Evolutionary conservation across 108 stramenopile genomes (phyloP).

Genomic region (Fragilariopsis cylindrus): DNA sequence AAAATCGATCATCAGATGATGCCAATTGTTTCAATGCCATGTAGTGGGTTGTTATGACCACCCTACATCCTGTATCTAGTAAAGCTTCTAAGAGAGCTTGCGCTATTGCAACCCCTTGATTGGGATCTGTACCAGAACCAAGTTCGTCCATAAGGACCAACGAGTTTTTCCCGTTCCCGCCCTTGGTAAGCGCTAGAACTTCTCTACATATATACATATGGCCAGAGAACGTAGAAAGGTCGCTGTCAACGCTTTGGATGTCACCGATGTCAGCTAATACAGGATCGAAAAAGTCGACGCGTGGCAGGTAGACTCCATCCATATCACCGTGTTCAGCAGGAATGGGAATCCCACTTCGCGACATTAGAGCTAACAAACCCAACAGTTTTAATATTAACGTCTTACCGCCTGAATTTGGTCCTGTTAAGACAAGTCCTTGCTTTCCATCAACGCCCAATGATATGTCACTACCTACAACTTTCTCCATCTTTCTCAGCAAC

Average conservation of each 20-base stretch:
- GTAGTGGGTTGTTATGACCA: slow-evolving; percentile 94
- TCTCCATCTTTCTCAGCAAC: slow-evolving; percentile 63
- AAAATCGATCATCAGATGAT: slow-evolving; percentile 81
- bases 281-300: slow-evolving; percentile 86
- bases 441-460: slow-evolving; percentile 73
- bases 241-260: slow-evolving; percentile 89
- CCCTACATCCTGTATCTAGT: slow-evolving; percentile 80
- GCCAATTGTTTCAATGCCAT: slow-evolving; percentile 91
- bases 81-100: slow-evolving; percentile 91
- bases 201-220: slow-evolving; percentile 89
- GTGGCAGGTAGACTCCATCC: slow-evolving; percentile 41
- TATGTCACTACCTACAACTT: slow-evolving; percentile 87
- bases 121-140: slow-evolving; percentile 93
- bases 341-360: slow-evolving; percentile 86
- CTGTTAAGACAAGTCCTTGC: slow-evolving; percentile 87
- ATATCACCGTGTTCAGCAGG: slow-evolving; percentile 45
- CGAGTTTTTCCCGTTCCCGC: slow-evolving; percentile 50
- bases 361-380: slow-evolving; percentile 89
- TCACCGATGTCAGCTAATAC: slow-evolving; percentile 95
- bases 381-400: slow-evolving; percentile 91
- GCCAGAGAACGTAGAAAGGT: slow-evolving; percentile 92
- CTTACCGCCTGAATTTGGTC: slow-evolving; percentile 93
- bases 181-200: slow-evolving; percentile 56
- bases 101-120: slow-evolving; percentile 95
- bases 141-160: slow-evolving; percentile 95